Evolutionary conservation across 2,329 filamentous ascomycete species (phyloP), one percentile per base, ranked within the genome.

Genomic region (Diaporthe vexans): DNA sequence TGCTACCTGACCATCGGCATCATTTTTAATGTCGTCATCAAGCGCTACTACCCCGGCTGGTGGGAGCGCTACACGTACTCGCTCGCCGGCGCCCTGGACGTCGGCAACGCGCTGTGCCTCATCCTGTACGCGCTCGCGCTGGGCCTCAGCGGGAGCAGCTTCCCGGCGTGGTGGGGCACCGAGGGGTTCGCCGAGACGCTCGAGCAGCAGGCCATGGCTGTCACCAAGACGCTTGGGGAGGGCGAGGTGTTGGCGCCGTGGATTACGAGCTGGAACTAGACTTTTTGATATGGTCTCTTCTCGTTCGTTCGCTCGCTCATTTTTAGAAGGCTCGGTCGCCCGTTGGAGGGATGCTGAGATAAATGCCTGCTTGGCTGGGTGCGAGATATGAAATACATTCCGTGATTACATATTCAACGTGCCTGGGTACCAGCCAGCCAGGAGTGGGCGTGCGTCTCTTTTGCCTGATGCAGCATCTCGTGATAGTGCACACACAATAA

Each of bases 31-130:
- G 52, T 57, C 26, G n/a, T 71, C 11, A 46, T 71, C 35, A 71
- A 59, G 52, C 29, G 37, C 9, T 40, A 15, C 21, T 68, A 54
- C 48, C 63, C 48, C 1, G 63, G 63, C 0, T 68, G 63, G 63
- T 68, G 63, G 63, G 63, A 68, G 33, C 46, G 63, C 9, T 68
- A 68, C 48, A 68, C 63, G 13, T 68, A 68, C 63, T 68, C 63
- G 48, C 63, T 68, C 33, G 63, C 63, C 63, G 63, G 63, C 63
- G 63, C 63, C 21, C 63, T 68, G 33, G 63, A 68, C n/a, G 63
- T 68, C 63, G 63, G 63, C 11, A 68, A 68, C 33, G 63, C 63
- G 29, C 63, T 68, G 33, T 68, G 63, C 63, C 63, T 68, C 63
- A 68, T 68, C 63, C 63, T 68, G 48, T 68, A 68, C 5, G 63